Evolutionary conservation across 345 rosid genomes (phyloP), one percentile per base, ranked within the genome.

Genomic region (Durio zibethinus): DNA sequence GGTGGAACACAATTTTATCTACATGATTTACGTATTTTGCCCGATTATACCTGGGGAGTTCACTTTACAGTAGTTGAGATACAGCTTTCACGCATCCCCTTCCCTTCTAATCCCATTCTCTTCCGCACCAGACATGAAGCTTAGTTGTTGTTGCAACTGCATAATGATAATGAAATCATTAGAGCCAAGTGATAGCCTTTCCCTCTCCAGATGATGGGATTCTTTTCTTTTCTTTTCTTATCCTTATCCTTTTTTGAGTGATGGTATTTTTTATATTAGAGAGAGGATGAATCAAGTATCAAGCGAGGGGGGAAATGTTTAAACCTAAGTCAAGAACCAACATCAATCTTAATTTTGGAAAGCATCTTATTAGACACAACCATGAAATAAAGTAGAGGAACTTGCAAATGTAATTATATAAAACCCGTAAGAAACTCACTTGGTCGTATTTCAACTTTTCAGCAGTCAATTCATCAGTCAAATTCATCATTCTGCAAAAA

Each of bases 131-230:
- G 88, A 77, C 78, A 85, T 47, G 59, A 85, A 80, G 79, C 80
- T 90, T 74, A 91, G 69, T 83, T 87, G 94, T 79, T 87, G 90
- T 68, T 83, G 96, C 82, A 93, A 78, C 97, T 93, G 94, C 70
- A 71, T 75, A 52, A 79, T 31, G 75, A 31, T 23, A 45, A 83
- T 40, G 63, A 73, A 65, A 50, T 2, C 3, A 48, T 71, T 4
- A 47, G 59, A 69, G 54, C 20, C 6, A 25, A 25, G 2, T 1
- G 35, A 45, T 42, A 64, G 12, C 18, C 14, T 40, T 12, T 60
- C 38, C 40, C 21, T 62, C 66, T 15, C 38, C 4, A 8, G 11
- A 31, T 62, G n/a, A 29, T 62, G 21, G 10, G 9, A 10, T 31
- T 62, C 31, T 25, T 10, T 23, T 20, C 6, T 5, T 5, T 50